Base-by-base conservation (phyloP, 208 protist genomes). In the Leishmania lainsoni region DNA sequence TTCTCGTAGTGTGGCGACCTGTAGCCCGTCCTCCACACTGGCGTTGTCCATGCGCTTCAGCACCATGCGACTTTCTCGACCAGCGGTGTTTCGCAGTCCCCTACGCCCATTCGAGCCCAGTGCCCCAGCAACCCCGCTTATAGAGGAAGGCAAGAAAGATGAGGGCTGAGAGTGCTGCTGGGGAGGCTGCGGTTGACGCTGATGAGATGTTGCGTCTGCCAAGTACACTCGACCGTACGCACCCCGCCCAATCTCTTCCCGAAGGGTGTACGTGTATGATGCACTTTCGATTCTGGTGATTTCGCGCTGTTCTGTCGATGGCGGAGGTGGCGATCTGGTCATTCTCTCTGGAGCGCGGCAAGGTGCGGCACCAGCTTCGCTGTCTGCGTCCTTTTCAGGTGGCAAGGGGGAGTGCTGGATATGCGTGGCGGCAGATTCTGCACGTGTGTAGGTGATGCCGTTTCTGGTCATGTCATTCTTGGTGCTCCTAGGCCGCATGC, bases 221-320 rank as follows among this genome's bases (percentile, higher is more conserved):
- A 97, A 96, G 86, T 97, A 99, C 1, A 99, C 99, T 29, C 98
- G 92, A 48, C 99, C 99, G 81, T 99, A 99, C 5, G 97, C 99
- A 9, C 99, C 99, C 73, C 98, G 94, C 12, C 99, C 99, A 51
- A 99, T 89, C 73, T 99, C 98, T 48, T 99, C 97, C 5, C 92
- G 83, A 73, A 96, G 93, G 29, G 89, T 76, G 80, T 94, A 89
- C 68, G 85, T 89, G 63, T 85, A 90, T 58, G 32, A 17, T 2
- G 52, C 6, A 42, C 51, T 10, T n/a, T 76, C 32, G 42, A 54
- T 51, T 26, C 14, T 17, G 22, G 39, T 42, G 54, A 52, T 6
- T 26, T 8, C 70, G n/a, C n/a, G 20, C 70, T 56, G 70, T 16
- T 49, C 20, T 5, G 9, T 17, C 69, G 45, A 2, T 56, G 45